A percentile compares a stretch with the other conserved stretches of the same genome.
Conservation (phyloP, 768 basidiomycete genomes). For the Mycena indigotica region DNA sequence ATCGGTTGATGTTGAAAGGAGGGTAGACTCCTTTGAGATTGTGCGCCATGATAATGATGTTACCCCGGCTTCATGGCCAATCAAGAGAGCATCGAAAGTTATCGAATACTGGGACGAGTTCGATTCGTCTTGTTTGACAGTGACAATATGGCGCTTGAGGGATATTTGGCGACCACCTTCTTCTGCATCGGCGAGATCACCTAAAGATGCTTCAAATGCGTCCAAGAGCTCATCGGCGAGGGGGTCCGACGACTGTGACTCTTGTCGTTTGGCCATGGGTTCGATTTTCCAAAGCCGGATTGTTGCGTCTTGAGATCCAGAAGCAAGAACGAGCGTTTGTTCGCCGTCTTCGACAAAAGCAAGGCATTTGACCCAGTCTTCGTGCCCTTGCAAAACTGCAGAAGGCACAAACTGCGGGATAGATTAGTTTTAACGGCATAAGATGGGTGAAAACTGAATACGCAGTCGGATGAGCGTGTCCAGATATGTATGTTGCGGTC, state of each 20-base stretch:
- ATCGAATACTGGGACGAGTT: slow-evolving; percentile 63
- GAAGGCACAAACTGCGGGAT: slow-evolving; percentile 57
- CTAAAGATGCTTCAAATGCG: slow-evolving; percentile 82
- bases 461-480: slow-evolving; percentile 61
- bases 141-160: slow-evolving; percentile 80
- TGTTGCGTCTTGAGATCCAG: slow-evolving; percentile 93
- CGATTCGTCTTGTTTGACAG: slow-evolving; percentile 52
- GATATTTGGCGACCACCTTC: slow-evolving; percentile 87
- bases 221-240: slow-evolving; percentile 80
- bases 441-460: slow-evolving; percentile 32
- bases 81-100: slow-evolving; percentile 88
- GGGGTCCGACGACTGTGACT: slow-evolving; percentile 23
- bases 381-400: slow-evolving; percentile 75
- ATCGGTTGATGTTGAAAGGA: slow-evolving; percentile 94
- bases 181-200: slow-evolving; percentile 67
- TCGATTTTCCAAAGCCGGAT: slow-evolving; percentile 92
- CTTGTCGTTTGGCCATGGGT: slow-evolving; percentile 26
- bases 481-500: slow-evolving; percentile 79
- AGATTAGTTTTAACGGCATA: neutral
- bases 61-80: slow-evolving; percentile 95
- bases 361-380: slow-evolving; percentile 92
- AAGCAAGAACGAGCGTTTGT: slow-evolving; percentile 74
- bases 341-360: slow-evolving; percentile 54
- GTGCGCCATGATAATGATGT: slow-evolving; percentile 89
- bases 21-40: slow-evolving; percentile 41